Base-by-base conservation (phyloP, 83 land plant species). In the Diphasiastrum complanatum region DNA sequence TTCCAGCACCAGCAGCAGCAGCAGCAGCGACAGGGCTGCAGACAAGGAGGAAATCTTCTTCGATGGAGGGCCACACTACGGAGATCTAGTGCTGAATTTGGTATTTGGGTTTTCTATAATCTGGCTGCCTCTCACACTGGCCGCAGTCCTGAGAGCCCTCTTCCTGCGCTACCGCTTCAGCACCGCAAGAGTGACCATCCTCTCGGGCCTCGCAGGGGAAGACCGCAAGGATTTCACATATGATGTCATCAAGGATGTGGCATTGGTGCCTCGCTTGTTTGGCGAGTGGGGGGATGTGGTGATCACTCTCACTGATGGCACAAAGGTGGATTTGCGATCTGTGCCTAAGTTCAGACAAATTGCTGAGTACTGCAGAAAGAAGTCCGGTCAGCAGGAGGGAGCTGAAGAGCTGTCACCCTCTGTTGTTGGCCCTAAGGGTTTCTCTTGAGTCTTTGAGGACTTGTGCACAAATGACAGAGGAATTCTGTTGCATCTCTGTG, bases 61-160 rank as follows among this genome's bases (percentile, higher is more conserved):
- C 75, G 97, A 91, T 67, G 97, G 97, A 12, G 97, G 97, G 14
- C 83, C 97, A n/a, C 97, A 91, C 77, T 84, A 80, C 61, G 97
- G 97, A 14, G 97, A 91, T 68, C 83, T 91, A 5, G 38, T 82
- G 14, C 80, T 89, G 2, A 91, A 91, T 60, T 73, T 91, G 1
- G 52, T 87, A 16, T 84, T 91, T 47, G 97, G 97, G 26, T 78
- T 87, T 75, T 76, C 97, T 26, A 79, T 91, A n/a, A 60, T 91
- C 1, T 91, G 97, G 97, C 62, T 87, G 16, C 97, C 97, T 0
- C 58, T 91, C n/a, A 91, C 95, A 10, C 63, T 91, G 20, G 97
- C 97, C 11, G 82, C 97, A 8, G 86, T 87, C 14, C 80, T 82
- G 51, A 54, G 97, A 55, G 83, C 87, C 1, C 72, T 91, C 63